These are phyloP conservation scores for Leccinum subtestaceum DNA, from an alignment of 768 basidiomycete genomes.

Conservation along the genomic window DNA sequence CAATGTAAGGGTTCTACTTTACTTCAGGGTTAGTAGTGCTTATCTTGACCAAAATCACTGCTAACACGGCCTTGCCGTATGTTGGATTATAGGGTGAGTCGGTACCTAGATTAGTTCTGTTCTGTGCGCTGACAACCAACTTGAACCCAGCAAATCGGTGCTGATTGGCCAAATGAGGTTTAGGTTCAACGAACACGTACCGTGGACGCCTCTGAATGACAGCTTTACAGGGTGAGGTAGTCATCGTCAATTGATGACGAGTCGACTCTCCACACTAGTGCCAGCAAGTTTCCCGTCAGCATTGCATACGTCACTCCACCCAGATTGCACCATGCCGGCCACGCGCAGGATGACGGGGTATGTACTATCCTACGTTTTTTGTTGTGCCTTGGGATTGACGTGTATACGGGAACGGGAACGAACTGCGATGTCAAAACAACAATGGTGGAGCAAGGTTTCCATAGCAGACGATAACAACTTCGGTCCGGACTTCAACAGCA, in stretches of 20 bases:
- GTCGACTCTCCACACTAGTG: constrained; percentile 25
- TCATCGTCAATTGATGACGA: constrained; percentile 30
- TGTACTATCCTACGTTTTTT: neutral
- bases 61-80: neutral
- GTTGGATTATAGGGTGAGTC: neutral
- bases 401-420: constrained; percentile 5
- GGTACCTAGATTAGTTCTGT: neutral
- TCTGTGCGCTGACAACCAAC: neutral
- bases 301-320: neutral
- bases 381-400: neutral
- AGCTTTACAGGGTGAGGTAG: constrained; percentile 20
- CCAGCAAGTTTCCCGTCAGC: constrained; percentile 4
- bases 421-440: constrained; percentile 21
- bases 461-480: constrained; percentile 24
- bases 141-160: constrained; percentile 18
- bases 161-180: constrained; percentile 18
- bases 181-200: neutral
- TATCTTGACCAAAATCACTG: too few species aligned
- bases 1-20: neutral
- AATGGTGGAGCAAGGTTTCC: constrained; percentile 31
- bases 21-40: constrained; percentile 7
- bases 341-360: constrained; percentile 30
- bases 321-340: constrained; percentile 29
- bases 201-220: neutral
- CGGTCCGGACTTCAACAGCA: constrained; percentile 32